These are phyloP conservation scores for Potentilla sterilis DNA, from an alignment of 306 rosid genomes.

Conservation along the genomic window DNA sequence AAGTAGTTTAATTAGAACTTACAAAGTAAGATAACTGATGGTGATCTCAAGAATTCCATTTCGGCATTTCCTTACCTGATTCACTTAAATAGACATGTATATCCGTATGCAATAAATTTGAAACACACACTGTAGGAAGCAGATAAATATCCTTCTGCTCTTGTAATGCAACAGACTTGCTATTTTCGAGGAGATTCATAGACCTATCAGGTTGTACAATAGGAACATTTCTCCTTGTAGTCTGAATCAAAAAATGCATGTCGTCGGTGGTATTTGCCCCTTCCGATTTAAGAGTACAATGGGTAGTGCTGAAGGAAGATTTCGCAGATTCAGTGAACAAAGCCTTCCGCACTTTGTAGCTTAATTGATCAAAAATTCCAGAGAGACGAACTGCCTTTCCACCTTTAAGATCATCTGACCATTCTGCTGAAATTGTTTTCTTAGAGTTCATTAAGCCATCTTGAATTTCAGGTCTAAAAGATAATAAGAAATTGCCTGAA, in stretches of 20 bases:
- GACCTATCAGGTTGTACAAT: conserved; percentile 49
- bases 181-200: conserved; percentile 27
- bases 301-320: conserved; percentile 72
- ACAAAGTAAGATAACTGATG: neutral
- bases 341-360: conserved; percentile 79
- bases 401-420: conserved; percentile 83
- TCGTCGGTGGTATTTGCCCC: conserved; percentile 39
- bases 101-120: conserved; percentile 71
- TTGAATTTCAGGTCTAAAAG: conserved; percentile 69
- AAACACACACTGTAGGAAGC: conserved; percentile 85
- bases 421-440: conserved; percentile 55
- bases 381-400: conserved; percentile 83
- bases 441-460: conserved; percentile 43
- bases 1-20: conserved; percentile 20
- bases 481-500: conserved; percentile 91
- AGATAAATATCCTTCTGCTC: conserved; percentile 82
- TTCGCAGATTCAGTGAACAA: conserved; percentile 52
- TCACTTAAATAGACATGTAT: conserved; percentile 73
- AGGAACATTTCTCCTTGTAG: conserved; percentile 68
- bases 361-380: conserved; percentile 80
- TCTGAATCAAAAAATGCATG: conserved; percentile 85
- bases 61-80: conserved; percentile 50
- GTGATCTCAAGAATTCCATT: conserved; percentile 19
- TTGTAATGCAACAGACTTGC: conserved; percentile 56
- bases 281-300: conserved; percentile 57